phyloP scores from a whole-genome alignment of 2,329 filamentous ascomycete species.

The Xylariaceae sp. region DNA sequence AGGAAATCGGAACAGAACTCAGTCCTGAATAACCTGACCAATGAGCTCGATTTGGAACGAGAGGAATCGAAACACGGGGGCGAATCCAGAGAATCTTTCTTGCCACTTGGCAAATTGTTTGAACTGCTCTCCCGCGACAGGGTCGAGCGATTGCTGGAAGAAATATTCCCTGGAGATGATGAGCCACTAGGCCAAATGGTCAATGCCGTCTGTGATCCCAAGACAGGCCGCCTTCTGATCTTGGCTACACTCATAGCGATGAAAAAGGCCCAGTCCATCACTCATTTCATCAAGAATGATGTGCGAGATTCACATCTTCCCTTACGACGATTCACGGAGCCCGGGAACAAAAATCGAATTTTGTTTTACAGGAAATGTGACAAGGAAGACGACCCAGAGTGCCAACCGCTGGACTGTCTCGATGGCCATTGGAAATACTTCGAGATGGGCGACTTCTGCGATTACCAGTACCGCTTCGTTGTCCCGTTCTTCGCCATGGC shows the following conservation, averaged over 20 bases:
- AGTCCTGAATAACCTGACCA: no score
- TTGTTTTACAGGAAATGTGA: neutral
- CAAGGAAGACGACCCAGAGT: no score
- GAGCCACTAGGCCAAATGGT: neutral
- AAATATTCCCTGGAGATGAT: neutral
- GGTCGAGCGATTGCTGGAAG: neutral
- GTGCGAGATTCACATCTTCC: slow-evolving; percentile 5
- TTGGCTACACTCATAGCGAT: neutral
- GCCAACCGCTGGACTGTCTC: neutral
- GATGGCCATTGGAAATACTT: neutral
- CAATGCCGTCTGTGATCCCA: neutral
- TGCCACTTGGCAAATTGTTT: neutral
- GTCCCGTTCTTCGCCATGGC: slow-evolving; percentile 6
- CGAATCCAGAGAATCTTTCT: neutral
- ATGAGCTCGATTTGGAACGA: no score
- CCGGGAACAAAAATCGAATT: neutral
- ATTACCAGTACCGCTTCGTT: slow-evolving; percentile 5
- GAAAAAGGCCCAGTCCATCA: neutral
- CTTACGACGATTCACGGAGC: slow-evolving; percentile 1
- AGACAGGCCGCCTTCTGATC: neutral
- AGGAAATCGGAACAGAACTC: no score
- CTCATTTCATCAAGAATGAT: slow-evolving; percentile 1
- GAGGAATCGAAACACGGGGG: neutral
- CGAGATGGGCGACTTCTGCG: neutral
- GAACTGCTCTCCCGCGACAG: neutral